These are phyloP conservation scores for Trifolium pratense DNA, from an alignment of 306 rosid genomes.

Conservation along the genomic window DNA sequence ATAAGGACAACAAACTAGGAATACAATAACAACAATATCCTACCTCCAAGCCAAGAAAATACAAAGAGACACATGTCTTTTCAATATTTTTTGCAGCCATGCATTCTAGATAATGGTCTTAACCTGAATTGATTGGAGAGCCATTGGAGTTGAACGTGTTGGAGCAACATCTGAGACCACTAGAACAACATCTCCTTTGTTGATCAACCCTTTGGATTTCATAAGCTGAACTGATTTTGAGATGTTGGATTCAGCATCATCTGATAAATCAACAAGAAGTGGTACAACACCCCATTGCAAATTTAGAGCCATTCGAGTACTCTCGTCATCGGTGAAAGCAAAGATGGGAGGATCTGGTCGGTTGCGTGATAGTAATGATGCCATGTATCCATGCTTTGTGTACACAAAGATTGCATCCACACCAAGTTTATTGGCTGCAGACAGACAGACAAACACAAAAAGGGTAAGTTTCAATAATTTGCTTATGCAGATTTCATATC, in stretches of 20 bases:
- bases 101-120: constrained; percentile 62
- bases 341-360: constrained; percentile 89
- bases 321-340: constrained; percentile 72
- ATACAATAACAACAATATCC: constrained; percentile 18
- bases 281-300: constrained; percentile 89
- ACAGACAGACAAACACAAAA: constrained; percentile 46
- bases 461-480: background rate
- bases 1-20: constrained; percentile 33
- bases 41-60: constrained; percentile 31
- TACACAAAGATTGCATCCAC: constrained; percentile 90
- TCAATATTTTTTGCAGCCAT: constrained; percentile 51
- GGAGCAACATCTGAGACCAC: constrained; percentile 78
- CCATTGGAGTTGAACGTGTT: constrained; percentile 53
- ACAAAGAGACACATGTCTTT: constrained; percentile 30
- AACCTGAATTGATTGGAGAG: constrained; percentile 83
- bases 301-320: constrained; percentile 74
- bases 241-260: constrained; percentile 77
- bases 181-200: constrained; percentile 66
- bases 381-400: constrained; percentile 87
- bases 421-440: constrained; percentile 88
- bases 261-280: constrained; percentile 65
- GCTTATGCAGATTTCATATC: constrained; percentile 5
- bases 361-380: constrained; percentile 79
- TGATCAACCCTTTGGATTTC: constrained; percentile 66
- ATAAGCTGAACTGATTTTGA: constrained; percentile 60